Evolutionary conservation across 148 eudicot genomes (phyloP).

Genomic region (Rhododendron kiyosumense): DNA sequence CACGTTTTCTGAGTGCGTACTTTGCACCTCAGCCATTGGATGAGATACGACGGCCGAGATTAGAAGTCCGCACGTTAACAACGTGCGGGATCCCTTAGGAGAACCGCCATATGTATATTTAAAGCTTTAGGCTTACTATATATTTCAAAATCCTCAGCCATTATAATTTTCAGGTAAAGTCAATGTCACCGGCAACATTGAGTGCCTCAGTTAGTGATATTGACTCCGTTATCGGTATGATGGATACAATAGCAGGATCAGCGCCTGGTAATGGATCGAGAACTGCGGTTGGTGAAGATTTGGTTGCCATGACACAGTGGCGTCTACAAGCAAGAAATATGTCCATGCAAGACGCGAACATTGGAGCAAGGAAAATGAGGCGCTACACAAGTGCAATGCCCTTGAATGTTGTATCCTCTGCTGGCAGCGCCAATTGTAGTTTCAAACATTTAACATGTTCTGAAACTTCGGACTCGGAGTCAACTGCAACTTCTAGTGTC

Average conservation of each 20-base stretch:
- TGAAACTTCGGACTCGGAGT: constrained; percentile 69
- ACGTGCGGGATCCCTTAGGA: too few relatives aligned
- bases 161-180: constrained; percentile 51
- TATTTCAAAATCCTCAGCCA: not conserved
- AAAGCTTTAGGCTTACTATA: not conserved
- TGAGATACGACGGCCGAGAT: too few relatives aligned
- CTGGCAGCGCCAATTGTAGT: constrained; percentile 64
- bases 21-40: too few relatives aligned
- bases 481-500: constrained; percentile 69
- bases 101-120: not conserved
- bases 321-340: constrained; percentile 83
- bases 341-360: constrained; percentile 63
- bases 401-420: constrained; percentile 61
- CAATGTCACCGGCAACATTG: constrained; percentile 65
- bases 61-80: too few relatives aligned
- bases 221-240: constrained; percentile 85
- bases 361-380: constrained; percentile 76
- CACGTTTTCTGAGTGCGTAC: too few relatives aligned
- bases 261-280: constrained; percentile 97
- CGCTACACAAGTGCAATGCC: constrained; percentile 85
- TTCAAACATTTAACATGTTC: constrained; percentile 48
- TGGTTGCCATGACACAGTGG: constrained; percentile 95
- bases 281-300: constrained; percentile 96
- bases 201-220: constrained; percentile 73
- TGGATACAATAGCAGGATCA: constrained; percentile 91